A percentile compares a stretch with the other conserved stretches of the same genome.
phyloP scores from a whole-genome alignment of 345 rosid genomes.

The Citrus glauca region DNA sequence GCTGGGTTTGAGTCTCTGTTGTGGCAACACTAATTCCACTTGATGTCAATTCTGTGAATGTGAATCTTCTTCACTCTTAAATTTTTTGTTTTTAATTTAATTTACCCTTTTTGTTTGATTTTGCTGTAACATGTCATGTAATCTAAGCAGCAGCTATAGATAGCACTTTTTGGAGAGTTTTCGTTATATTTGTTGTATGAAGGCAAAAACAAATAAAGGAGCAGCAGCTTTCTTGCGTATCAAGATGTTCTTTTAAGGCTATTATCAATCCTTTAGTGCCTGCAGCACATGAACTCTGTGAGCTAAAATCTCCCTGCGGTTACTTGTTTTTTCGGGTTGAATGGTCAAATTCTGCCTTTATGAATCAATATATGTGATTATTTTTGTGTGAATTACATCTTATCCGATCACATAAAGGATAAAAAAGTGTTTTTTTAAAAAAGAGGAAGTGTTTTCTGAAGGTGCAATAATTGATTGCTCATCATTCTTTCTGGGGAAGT shows the following conservation, averaged over 20 bases:
- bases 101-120: not conserved
- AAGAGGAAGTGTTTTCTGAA: too few relatives aligned
- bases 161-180: too few relatives aligned
- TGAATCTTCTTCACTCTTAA: not conserved
- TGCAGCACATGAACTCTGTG: not conserved
- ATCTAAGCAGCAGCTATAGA: too few relatives aligned
- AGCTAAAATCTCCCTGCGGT: not conserved
- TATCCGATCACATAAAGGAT: too few relatives aligned
- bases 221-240: constrained; percentile 1
- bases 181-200: not conserved
- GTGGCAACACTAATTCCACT: constrained; percentile 35
- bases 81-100: not conserved
- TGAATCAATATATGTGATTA: too few relatives aligned
- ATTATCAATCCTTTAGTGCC: too few relatives aligned
- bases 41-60: not conserved
- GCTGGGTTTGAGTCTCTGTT: constrained; percentile 34
- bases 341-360: not conserved
- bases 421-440: too few relatives aligned
- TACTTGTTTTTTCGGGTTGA: not conserved
- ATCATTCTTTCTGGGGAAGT: too few relatives aligned
- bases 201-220: not conserved
- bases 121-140: too few relatives aligned
- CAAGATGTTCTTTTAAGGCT: not conserved
- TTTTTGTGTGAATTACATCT: too few relatives aligned
- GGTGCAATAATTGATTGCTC: too few relatives aligned